Percentiles rank a stretch among this genome's conserved stretches.
These are phyloP conservation scores for Dactylorhiza incarnata DNA, from an alignment of 106 monocot species.

Conservation along the genomic window DNA sequence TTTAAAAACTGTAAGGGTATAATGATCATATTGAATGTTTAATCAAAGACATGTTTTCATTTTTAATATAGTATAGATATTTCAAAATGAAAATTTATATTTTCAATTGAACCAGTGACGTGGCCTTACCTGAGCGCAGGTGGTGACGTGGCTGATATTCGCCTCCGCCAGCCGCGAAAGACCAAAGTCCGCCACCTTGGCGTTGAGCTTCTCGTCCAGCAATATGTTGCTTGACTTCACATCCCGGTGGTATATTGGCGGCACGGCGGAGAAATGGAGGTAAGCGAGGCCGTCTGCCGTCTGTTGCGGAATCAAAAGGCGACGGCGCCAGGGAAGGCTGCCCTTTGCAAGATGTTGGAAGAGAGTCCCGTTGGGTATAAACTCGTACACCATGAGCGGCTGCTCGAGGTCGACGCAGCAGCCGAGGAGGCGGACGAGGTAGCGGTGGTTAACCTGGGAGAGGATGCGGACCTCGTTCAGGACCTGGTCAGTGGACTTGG, in stretches of 20 bases:
- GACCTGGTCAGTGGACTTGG: conserved; percentile 58
- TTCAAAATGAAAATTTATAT: no score
- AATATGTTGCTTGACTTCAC: conserved; percentile 68
- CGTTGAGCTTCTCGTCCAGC: no score
- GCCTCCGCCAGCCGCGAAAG: conserved; percentile 47
- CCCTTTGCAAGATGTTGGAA: conserved; percentile 36
- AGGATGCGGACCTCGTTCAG: conserved; percentile 62
- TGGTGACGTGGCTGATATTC: conserved; percentile 44
- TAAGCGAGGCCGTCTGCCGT: conserved; percentile 50
- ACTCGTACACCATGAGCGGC: conserved; percentile 61
- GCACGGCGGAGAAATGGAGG: conserved; percentile 49
- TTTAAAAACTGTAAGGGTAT: no score
- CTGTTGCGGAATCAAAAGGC: conserved; percentile 38
- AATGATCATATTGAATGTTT: no score
- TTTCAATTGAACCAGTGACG: no score
- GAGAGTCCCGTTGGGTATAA: conserved; percentile 56
- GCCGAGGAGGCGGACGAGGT: conserved; percentile 50
- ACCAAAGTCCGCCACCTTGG: conserved; percentile 55
- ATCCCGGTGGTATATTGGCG: conserved; percentile 65
- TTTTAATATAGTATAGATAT: no score
- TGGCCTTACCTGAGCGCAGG: conserved; percentile 20
- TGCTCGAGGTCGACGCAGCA: conserved; percentile 59
- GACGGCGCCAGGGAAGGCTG: conserved; percentile 27
- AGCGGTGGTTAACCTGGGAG: conserved; percentile 54
- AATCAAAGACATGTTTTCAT: no score